Percentiles rank a stretch among this genome's conserved stretches.
These are phyloP conservation scores for Anaeramoeba flamelloides DNA, from an alignment of 78 protist genomes.

Conservation along the genomic window DNA sequence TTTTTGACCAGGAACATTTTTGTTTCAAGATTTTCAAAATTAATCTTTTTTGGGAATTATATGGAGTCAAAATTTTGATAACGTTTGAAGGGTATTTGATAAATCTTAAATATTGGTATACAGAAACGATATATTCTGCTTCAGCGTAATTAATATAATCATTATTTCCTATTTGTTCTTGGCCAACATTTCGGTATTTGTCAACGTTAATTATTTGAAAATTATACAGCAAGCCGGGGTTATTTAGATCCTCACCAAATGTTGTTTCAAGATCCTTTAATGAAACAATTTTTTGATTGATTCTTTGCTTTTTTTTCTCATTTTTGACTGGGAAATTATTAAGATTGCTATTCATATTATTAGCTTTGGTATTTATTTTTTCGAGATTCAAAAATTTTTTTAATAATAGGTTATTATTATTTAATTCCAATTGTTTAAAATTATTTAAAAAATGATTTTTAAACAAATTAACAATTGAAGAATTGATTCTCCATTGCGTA, in stretches of 20 bases:
- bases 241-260: not conserved
- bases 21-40: not conserved
- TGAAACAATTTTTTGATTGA: not conserved
- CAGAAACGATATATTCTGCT: not conserved
- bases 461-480: too few relatives aligned
- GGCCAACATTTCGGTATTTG: not conserved
- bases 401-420: not conserved
- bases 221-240: not conserved
- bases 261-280: not conserved
- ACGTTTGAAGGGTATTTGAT: not conserved
- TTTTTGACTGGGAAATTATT: not conserved
- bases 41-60: not conserved
- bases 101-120: not conserved
- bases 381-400: not conserved
- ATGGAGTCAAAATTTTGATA: not conserved
- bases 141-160: not conserved
- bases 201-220: not conserved
- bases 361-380: not conserved
- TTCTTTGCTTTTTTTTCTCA: not conserved
- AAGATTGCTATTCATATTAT: not conserved
- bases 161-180: not conserved
- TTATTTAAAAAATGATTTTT: too few relatives aligned
- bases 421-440: too few relatives aligned
- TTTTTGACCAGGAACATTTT: not conserved
- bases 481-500: too few relatives aligned